Evolutionary conservation across 257 asterid species (phyloP).

Genomic region (Dorcoceras hygrometricum): DNA sequence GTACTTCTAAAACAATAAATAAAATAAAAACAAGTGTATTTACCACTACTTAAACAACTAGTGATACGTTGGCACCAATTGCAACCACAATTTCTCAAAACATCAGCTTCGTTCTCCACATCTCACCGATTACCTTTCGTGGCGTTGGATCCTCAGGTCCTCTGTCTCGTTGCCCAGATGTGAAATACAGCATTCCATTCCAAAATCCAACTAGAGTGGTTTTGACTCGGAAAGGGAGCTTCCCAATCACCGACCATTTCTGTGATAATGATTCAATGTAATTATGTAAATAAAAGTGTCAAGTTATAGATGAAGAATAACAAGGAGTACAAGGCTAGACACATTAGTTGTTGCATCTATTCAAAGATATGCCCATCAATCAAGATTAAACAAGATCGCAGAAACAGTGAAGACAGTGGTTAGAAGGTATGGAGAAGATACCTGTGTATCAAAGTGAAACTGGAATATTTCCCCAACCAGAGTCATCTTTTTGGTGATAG

Average conservation of each 20-base stretch:
- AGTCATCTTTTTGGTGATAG: constrained; percentile 75
- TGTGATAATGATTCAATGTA: constrained; percentile 30
- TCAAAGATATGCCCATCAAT: constrained; percentile 13
- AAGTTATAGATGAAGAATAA: too few relatives aligned
- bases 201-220: constrained; percentile 91
- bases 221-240: constrained; percentile 89
- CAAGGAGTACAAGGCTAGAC: too few relatives aligned
- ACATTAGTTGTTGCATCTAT: constrained; percentile 5
- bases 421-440: constrained; percentile 28
- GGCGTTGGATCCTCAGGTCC: constrained; percentile 86
- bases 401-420: constrained; percentile 2
- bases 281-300: not conserved
- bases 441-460: constrained; percentile 69
- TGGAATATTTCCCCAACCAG: constrained; percentile 81
- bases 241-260: constrained; percentile 87
- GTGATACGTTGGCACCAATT: not conserved
- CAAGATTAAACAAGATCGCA: constrained; percentile 10
- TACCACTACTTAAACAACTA: too few relatives aligned
- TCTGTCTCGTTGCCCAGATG: constrained; percentile 91
- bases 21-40: not conserved
- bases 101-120: constrained; percentile 81
- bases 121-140: constrained; percentile 77
- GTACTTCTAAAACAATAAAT: not conserved
- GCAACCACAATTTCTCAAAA: constrained; percentile 31
- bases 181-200: constrained; percentile 87